Evolutionary conservation across 805 yeast species (phyloP).

Genomic region (Candida tallmaniae): DNA sequence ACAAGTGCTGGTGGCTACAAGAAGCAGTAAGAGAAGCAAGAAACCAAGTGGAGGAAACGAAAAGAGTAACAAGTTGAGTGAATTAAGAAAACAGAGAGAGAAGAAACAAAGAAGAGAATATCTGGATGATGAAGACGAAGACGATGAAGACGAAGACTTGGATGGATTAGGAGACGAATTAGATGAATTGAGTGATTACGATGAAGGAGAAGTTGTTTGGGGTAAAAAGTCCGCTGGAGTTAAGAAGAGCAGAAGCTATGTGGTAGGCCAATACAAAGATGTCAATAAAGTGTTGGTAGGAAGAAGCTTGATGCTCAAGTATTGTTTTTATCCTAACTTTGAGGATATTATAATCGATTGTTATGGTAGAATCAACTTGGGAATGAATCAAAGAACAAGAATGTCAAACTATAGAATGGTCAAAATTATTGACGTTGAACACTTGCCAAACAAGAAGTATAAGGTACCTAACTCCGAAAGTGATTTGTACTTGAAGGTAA

Average conservation of each 20-base stretch:
- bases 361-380: conserved; percentile 80
- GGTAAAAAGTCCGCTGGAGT: conserved; percentile 15
- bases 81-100: conserved; percentile 72
- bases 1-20: conserved; percentile 21
- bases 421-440: conserved; percentile 62
- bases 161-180: conserved; percentile 36
- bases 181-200: conserved; percentile 14
- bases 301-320: conserved; percentile 68
- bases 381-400: conserved; percentile 58
- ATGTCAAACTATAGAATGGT: conserved; percentile 77
- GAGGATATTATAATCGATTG: conserved; percentile 65
- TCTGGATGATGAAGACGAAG: conserved; percentile 35
- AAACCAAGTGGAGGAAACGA: conserved; percentile 26
- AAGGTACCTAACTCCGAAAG: conserved; percentile 39
- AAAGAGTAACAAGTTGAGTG: conserved; percentile 57
- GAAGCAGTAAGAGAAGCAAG: conserved; percentile 35
- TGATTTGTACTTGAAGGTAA: conserved; percentile 58
- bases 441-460: conserved; percentile 39
- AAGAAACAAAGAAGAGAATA: conserved; percentile 46
- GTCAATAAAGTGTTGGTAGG: conserved; percentile 74
- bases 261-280: conserved; percentile 51
- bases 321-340: conserved; percentile 79
- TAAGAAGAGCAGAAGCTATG: conserved; percentile 17
- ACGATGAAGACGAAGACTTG: conserved; percentile 37
- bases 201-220: conserved; percentile 34